Evolutionary conservation across 1,284 basidiomycete genomes (phyloP).

Genomic region (Marasmius oreades): DNA sequence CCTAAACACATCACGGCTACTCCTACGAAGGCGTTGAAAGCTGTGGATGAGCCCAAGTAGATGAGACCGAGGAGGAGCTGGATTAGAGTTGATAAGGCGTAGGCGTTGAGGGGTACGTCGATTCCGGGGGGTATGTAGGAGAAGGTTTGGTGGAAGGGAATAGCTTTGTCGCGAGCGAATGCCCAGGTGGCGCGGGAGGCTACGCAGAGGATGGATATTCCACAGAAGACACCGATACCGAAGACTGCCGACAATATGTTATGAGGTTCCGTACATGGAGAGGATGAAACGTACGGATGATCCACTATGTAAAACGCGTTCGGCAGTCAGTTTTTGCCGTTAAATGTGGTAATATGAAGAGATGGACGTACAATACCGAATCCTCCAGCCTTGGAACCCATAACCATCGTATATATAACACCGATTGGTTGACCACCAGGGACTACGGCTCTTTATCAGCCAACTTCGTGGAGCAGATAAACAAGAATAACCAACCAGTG

Average conservation of each 20-base stretch:
- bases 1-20: slow-evolving; percentile 55
- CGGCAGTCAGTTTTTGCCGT: background rate
- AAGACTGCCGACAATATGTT: slow-evolving; percentile 31
- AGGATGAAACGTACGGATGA: background rate
- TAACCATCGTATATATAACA: slow-evolving; percentile 61
- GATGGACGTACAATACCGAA: slow-evolving; percentile 52
- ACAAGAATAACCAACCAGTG: slow-evolving; percentile 31
- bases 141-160: slow-evolving; percentile 44
- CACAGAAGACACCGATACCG: slow-evolving; percentile 48
- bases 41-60: slow-evolving; percentile 49
- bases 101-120: slow-evolving; percentile 53
- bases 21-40: slow-evolving; percentile 55
- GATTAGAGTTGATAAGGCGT: slow-evolving; percentile 53
- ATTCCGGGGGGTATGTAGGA: slow-evolving; percentile 18
- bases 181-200: slow-evolving; percentile 65
- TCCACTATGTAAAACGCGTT: background rate
- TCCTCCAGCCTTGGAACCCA: slow-evolving; percentile 59
- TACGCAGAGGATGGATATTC: slow-evolving; percentile 57
- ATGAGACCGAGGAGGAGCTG: slow-evolving; percentile 54
- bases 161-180: slow-evolving; percentile 66
- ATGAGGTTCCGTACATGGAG: background rate
- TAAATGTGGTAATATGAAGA: background rate
- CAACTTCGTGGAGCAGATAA: background rate
- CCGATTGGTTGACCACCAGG: slow-evolving; percentile 63
- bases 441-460: slow-evolving; percentile 28